These are phyloP conservation scores for apple (Malus domestica) DNA, from an alignment of 306 rosid genomes.

Conservation along the genomic window ASM211411v1 NC_041796.1:10152001-10152500, in stretches of 20 bases:
- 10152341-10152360: background rate
- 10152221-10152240: background rate
- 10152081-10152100: background rate
- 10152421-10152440: constrained; percentile 35
- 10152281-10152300: background rate
- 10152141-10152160: background rate
- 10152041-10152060: background rate
- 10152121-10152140: background rate
- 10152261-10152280: background rate
- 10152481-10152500: constrained; percentile 65
- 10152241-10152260: background rate
- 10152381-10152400: background rate
- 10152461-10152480: constrained; percentile 67
- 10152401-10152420: constrained; percentile 15
- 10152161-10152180: background rate
- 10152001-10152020: constrained; percentile 1
- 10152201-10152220: background rate
- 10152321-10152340: background rate
- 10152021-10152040: background rate
- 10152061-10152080: background rate
- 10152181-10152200: background rate
- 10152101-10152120: too few species aligned
- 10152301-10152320: background rate
- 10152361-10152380: background rate
- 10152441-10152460: constrained; percentile 73